Base-by-base conservation (phyloP, 305 asterid species). In the Rubia tinctorum region DNA sequence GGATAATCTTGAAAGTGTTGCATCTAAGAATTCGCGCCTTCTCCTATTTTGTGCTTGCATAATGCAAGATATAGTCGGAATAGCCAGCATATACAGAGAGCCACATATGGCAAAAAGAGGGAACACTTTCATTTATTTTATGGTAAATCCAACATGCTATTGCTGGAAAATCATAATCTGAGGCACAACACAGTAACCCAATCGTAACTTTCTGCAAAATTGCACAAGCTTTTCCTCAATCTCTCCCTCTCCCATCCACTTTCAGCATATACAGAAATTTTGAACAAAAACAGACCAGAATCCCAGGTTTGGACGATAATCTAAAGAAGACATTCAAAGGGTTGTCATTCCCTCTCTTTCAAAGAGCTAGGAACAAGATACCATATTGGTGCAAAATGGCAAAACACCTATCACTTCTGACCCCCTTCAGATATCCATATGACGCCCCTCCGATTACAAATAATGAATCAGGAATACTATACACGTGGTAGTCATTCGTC, bases 401-500 rank as follows among this genome's bases (percentile, higher is more conserved):
- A 58, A 63, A 45, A 27, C 27, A 6, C 18, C 17, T 37, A 51
- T 55, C 20, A 66, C 44, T 37, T 13, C 7, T 0, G 40, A 5
- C 40, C 40, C 40, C 40, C 7, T 51, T 51, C 22, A 7, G 1
- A 22, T 17, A 44, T 51, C 44, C 37, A 23, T 25, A 7, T 11
- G 5, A 9, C n/a, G 6, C 22, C 40, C 40, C 58, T 40, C 40
- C 0, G 14, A 42, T n/a, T 25, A 18, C 22, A 22, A 37, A 37
- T 7, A 60, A 68, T 55, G 51, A 67, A 75, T 68, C 63, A 59
- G 63, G 59, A 59, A 58, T 12, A 34, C 47, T 11, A 70, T 18
- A 39, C 18, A 65, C 25, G 45, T 20, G 22, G 25, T 63, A 23
- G 23, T 63, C 63, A n/a, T 73, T 34, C n/a, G 49, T 67, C 58